A percentile compares a stretch with the other conserved stretches of the same genome.
Conservation (phyloP, 106 monocot genomes). For the Acanthochlamys bracteata region DNA sequence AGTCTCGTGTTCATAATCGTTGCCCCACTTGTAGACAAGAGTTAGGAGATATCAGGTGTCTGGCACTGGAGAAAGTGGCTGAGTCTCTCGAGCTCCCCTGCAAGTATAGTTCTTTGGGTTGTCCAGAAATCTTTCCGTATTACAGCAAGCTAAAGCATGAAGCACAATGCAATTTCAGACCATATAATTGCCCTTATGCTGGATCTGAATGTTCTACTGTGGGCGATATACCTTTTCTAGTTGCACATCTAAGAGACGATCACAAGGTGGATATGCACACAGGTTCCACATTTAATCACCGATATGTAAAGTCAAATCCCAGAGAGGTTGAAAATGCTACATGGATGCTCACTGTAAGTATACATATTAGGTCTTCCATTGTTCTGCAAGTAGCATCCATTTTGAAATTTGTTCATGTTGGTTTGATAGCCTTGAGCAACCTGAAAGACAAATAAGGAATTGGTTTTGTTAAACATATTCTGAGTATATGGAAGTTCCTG, state of each 20-base stretch:
- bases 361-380: not conserved
- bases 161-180: conserved; percentile 57
- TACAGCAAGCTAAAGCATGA: conserved; percentile 87
- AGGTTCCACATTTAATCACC: conserved; percentile 84
- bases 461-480: too few relatives aligned
- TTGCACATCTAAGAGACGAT: conserved; percentile 67
- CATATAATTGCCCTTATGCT: conserved; percentile 84
- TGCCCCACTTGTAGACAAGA: conserved; percentile 88
- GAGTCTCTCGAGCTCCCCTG: conserved; percentile 90
- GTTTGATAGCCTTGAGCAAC: too few relatives aligned
- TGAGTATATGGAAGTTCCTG: too few relatives aligned
- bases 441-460: too few relatives aligned
- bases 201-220: conserved; percentile 79
- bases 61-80: conserved; percentile 88
- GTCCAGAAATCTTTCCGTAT: conserved; percentile 77
- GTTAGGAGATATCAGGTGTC: conserved; percentile 82
- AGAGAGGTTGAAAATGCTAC: conserved; percentile 87
- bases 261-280: conserved; percentile 93
- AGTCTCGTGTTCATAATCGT: conserved; percentile 63
- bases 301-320: conserved; percentile 87
- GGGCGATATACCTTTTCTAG: conserved; percentile 72
- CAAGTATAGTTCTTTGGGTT: conserved; percentile 63
- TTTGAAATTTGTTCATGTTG: too few relatives aligned
- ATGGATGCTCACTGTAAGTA: conserved; percentile 90
- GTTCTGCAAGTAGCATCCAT: too few relatives aligned